Conservation (phyloP, 768 basidiomycete genomes). For the Lentinula detonsa region DNA sequence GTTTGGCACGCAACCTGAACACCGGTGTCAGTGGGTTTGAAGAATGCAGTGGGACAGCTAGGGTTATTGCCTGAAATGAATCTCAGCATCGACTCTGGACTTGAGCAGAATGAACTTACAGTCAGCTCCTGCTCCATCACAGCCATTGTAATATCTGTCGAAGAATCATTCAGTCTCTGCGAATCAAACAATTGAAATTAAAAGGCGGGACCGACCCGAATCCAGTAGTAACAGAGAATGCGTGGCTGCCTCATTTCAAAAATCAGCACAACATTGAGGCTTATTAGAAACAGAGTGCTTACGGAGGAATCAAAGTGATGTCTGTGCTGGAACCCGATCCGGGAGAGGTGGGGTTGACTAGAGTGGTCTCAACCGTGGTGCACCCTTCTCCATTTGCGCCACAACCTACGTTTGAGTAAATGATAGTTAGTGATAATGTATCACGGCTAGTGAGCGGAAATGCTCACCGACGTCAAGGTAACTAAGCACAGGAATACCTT, state of each 20-base stretch:
- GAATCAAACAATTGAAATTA: background rate
- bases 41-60: conserved; percentile 26
- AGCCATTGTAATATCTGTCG: conserved; percentile 21
- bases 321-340: conserved; percentile 30
- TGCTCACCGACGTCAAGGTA: conserved; percentile 5
- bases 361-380: conserved; percentile 25
- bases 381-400: conserved; percentile 31
- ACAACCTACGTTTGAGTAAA: conserved; percentile 17
- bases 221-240: conserved; percentile 28
- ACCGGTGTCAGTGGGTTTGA: conserved; percentile 16
- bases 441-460: background rate
- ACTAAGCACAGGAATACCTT: background rate
- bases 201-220: conserved; percentile 18
- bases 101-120: conserved; percentile 13
- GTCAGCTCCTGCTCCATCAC: conserved; percentile 19
- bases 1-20: conserved; percentile 28
- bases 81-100: background rate
- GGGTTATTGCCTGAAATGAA: conserved; percentile 18
- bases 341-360: conserved; percentile 25
- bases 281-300: conserved; percentile 4
- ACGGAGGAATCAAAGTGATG: conserved; percentile 28
- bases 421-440: background rate
- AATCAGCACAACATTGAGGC: background rate
- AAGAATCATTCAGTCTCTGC: background rate
- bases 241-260: conserved; percentile 13